Evolutionary conservation across 164 flowering plant species (phyloP).

Genomic region (Magnolia officinalis): DNA sequence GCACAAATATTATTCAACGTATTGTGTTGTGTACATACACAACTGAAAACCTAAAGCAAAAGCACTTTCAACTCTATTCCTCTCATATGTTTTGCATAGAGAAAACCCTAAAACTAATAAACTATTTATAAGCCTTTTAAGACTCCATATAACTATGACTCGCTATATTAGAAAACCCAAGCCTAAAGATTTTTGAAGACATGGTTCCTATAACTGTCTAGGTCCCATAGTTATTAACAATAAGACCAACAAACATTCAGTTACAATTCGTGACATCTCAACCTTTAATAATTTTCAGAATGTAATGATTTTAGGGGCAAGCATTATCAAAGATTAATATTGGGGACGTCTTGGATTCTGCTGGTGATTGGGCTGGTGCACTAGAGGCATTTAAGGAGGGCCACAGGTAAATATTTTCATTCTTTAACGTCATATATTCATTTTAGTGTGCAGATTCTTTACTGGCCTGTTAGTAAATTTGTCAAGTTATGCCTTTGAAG

Average conservation of each 20-base stretch:
- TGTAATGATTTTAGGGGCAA: constrained; percentile 65
- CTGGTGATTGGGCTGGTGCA: constrained; percentile 71
- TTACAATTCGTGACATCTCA: not conserved
- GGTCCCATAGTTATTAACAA: no score
- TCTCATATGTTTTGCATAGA: no score
- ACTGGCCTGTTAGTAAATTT: not conserved
- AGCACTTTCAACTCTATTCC: no score
- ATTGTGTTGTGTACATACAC: no score
- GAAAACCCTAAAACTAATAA: no score
- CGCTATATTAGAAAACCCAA: no score
- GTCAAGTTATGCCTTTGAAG: not conserved
- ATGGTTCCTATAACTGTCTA: no score
- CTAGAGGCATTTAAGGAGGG: constrained; percentile 78
- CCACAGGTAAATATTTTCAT: constrained; percentile 45
- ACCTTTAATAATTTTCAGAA: not conserved
- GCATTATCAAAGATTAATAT: constrained; percentile 76
- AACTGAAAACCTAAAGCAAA: no score
- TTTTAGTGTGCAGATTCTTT: not conserved
- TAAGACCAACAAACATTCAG: not conserved
- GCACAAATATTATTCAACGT: no score
- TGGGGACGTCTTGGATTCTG: constrained; percentile 71
- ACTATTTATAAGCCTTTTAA: no score
- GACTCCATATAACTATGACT: no score
- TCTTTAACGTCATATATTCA: not conserved
- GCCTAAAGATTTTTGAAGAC: no score